Evolutionary conservation across 1,284 basidiomycete species (phyloP).

Genomic region (Pseudozyma sp.): DNA sequence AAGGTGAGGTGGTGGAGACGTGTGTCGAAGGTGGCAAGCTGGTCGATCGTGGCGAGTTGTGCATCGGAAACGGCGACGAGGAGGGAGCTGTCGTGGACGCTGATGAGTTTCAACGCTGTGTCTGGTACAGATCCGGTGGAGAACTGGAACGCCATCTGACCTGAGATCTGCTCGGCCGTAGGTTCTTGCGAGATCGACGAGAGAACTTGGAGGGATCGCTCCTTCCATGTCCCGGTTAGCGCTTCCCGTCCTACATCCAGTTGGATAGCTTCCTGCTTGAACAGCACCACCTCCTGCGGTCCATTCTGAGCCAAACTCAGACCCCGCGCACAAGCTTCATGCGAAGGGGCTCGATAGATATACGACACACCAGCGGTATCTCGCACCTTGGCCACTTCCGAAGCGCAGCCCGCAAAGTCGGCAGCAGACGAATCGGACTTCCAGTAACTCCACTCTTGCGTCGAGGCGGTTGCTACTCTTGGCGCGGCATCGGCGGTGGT

Average conservation of each 20-base stretch:
- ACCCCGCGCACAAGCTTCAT: not conserved
- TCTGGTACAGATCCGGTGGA: not conserved
- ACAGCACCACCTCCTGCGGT: conserved; percentile 20
- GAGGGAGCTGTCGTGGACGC: not conserved
- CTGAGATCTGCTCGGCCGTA: not conserved
- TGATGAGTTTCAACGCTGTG: not conserved
- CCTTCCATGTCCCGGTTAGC: not conserved
- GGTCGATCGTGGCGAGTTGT: conserved; percentile 18
- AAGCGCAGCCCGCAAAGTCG: not conserved
- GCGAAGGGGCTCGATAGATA: conserved; percentile 2
- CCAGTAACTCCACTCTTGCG: conserved; percentile 23
- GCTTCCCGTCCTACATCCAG: not conserved
- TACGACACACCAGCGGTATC: not conserved
- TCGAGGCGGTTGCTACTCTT: not conserved
- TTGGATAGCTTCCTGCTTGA: conserved; percentile 23
- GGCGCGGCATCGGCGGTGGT: conserved; percentile 3
- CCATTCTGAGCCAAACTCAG: not conserved
- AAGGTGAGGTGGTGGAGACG: conserved; percentile 27
- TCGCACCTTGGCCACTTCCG: conserved; percentile 9
- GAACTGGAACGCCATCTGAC: conserved; percentile 16
- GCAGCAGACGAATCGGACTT: not conserved
- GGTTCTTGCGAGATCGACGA: not conserved
- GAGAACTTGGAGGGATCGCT: conserved; percentile 5
- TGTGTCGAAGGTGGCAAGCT: conserved; percentile 25
- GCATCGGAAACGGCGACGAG: conserved; percentile 6